A percentile compares a stretch with the other conserved stretches of the same genome.
Evolutionary conservation across 2,329 filamentous ascomycete species (phyloP).

Genomic region (Tolypocladium tundrense): DNA sequence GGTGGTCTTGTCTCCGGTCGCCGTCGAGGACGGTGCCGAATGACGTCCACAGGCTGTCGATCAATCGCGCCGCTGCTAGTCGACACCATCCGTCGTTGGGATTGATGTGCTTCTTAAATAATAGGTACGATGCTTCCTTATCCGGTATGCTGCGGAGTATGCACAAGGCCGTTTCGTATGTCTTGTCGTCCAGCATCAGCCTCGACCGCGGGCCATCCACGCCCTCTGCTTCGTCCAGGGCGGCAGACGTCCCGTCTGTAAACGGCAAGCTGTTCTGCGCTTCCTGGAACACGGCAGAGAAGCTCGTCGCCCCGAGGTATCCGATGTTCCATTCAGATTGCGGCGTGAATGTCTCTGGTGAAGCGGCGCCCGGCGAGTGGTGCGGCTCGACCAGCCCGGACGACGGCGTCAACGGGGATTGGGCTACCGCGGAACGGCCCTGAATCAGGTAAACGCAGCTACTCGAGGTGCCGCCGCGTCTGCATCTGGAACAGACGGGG

Average conservation of each 20-base stretch:
- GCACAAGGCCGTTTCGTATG: not conserved
- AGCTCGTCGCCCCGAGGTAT: not conserved
- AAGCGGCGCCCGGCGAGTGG: not conserved
- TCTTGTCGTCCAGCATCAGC: not conserved
- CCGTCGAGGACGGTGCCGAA: not conserved
- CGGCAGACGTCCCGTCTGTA: not conserved
- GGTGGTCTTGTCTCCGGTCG: not conserved
- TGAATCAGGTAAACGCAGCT: conserved; percentile 24
- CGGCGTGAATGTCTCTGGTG: not conserved
- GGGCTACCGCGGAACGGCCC: not conserved
- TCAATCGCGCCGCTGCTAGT: not conserved
- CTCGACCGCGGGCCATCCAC: not conserved
- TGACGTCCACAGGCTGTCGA: not conserved
- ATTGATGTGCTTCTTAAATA: not conserved
- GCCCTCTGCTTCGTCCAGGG: not conserved
- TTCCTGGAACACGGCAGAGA: not conserved
- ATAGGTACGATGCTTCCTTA: not conserved
- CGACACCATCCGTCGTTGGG: not conserved
- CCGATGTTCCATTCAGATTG: not conserved
- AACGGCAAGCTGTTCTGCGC: not conserved
- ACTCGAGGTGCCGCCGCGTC: conserved; percentile 18
- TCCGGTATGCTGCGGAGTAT: not conserved
- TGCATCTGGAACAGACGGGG: conserved; percentile 29
- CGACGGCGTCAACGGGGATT: not conserved
- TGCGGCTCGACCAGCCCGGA: not conserved